phyloP scores from a whole-genome alignment of 441 rosid species.

The Hypseocharis bilobata region DNA sequence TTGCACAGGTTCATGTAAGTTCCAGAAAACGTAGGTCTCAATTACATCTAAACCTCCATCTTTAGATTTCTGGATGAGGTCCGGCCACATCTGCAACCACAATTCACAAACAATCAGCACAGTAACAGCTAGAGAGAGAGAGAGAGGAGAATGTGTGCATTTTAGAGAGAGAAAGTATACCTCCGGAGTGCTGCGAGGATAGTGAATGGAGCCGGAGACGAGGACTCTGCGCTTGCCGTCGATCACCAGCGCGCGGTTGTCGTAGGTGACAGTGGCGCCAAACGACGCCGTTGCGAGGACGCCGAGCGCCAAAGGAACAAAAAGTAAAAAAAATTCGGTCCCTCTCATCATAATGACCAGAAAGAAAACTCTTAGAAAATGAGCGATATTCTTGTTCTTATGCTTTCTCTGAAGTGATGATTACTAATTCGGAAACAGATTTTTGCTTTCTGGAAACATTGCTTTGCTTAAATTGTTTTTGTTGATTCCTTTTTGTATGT shows the following conservation, averaged over 20 bases:
- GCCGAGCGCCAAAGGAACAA: slow-evolving; percentile 14
- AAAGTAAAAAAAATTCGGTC: slow-evolving; percentile 20
- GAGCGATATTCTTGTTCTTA: background rate
- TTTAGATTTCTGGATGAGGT: slow-evolving; percentile 81
- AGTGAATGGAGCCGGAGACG: slow-evolving; percentile 86
- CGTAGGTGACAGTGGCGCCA: slow-evolving; percentile 58
- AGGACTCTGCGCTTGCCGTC: slow-evolving; percentile 66
- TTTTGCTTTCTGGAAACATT: slow-evolving; percentile 4
- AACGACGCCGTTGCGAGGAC: slow-evolving; percentile 31
- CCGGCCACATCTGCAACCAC: slow-evolving; percentile 79
- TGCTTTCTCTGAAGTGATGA: background rate
- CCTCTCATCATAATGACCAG: slow-evolving; percentile 10
- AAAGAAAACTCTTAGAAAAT: slow-evolving; percentile 1
- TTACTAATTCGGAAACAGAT: background rate
- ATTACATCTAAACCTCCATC: slow-evolving; percentile 91
- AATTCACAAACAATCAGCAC: slow-evolving; percentile 3
- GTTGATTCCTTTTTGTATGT: background rate
- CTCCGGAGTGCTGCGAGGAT: slow-evolving; percentile 87
- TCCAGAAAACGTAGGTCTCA: slow-evolving; percentile 92
- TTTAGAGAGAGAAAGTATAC: slow-evolving; percentile 22
- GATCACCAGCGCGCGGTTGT: slow-evolving; percentile 61
- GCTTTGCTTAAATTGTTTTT: slow-evolving; percentile 5
- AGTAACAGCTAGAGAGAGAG: background rate
- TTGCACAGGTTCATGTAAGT: slow-evolving; percentile 65
- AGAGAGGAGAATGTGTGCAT: background rate